Base-by-base conservation (phyloP, 257 asterid species). In the Plectranthus barbatus region DNA sequence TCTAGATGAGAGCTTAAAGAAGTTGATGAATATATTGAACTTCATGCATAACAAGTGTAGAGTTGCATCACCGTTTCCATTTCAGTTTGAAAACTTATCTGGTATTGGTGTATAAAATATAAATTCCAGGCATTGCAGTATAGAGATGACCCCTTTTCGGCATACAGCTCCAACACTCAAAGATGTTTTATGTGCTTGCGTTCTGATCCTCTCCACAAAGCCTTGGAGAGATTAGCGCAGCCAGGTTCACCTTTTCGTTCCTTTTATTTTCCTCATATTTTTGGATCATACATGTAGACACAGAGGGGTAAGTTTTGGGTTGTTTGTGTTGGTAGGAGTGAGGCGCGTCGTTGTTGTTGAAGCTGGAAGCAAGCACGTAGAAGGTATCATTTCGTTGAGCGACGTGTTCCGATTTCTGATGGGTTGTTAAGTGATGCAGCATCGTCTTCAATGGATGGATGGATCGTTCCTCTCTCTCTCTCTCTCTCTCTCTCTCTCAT, bases 311-410 rank as follows among this genome's bases (percentile, higher is more conserved):
- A n/a, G n/a, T n/a, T 48, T 37, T 50, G n/a, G 9, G n/a, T n/a
- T 40, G 24, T 12, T 10, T 1, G 18, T 65, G 8, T 26, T 54
- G 63, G 36, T 80, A 92, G 99, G 95, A 55, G 96, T 92, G 54
- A 80, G 99, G 64, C 90, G 97, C 48, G 71, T 92, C 15, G 64
- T 92, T 9, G 72, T 92, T 1, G 95, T 92, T 67, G 97, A 92
- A 78, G 99, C 99, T 56, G 99, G 99, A 75, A 92, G 95, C 83
- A 92, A 92, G 68, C 97, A 87, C 0, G 91, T 92, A 26, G 93
- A 83, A 77, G 99, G 99, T 23, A 86, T 92, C 47, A 59, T 92
- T 49, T 80, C 99, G 5, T 48, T 92, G 49, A 71, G 84, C 21
- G 99, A 92, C 45, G 77, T 85, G 47, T 85, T 92, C 79, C 85